Evolutionary conservation across 352 stramenopile species (phyloP).

Genomic region (Phytophthora ramorum): DNA sequence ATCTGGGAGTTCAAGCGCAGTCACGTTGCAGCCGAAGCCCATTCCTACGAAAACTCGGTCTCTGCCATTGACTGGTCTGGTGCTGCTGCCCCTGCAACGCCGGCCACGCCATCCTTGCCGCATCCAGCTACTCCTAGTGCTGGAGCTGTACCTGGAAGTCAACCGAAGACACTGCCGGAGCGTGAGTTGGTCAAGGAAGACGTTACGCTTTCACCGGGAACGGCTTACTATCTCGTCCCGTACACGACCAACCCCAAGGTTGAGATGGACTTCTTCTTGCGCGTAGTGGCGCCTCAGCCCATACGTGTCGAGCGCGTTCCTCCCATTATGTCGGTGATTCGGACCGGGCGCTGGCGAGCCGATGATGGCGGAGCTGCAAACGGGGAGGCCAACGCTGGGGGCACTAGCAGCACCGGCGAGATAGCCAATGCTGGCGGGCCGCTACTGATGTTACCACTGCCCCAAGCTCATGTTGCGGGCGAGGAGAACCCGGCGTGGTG

Average conservation of each 20-base stretch:
- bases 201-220: slow-evolving; percentile 73
- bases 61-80: slow-evolving; percentile 27
- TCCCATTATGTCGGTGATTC: slow-evolving; percentile 65
- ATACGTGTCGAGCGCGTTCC: slow-evolving; percentile 77
- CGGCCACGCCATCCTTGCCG: slow-evolving; percentile 24
- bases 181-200: slow-evolving; percentile 84
- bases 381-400: slow-evolving; percentile 42
- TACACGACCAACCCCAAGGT: slow-evolving; percentile 84
- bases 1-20: slow-evolving; percentile 80
- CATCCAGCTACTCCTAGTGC: slow-evolving; percentile 30
- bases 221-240: slow-evolving; percentile 83
- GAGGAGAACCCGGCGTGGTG: slow-evolving; percentile 75
- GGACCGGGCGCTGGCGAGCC: slow-evolving; percentile 73
- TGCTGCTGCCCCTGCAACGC: slow-evolving; percentile 24
- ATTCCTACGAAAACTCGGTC: slow-evolving; percentile 54
- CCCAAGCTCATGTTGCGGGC: slow-evolving; percentile 43
- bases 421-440: slow-evolving; percentile 79
- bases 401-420: slow-evolving; percentile 48
- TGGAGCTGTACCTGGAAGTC: slow-evolving; percentile 4
- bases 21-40: slow-evolving; percentile 71
- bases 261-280: slow-evolving; percentile 92
- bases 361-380: slow-evolving; percentile 38
- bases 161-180: slow-evolving; percentile 61
- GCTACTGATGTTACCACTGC: slow-evolving; percentile 45
- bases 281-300: slow-evolving; percentile 81